Percentiles rank a stretch among this genome's conserved stretches.
Conservation (phyloP, 371 early-diverging fungal species). For the Actinomucor elegans region DNA sequence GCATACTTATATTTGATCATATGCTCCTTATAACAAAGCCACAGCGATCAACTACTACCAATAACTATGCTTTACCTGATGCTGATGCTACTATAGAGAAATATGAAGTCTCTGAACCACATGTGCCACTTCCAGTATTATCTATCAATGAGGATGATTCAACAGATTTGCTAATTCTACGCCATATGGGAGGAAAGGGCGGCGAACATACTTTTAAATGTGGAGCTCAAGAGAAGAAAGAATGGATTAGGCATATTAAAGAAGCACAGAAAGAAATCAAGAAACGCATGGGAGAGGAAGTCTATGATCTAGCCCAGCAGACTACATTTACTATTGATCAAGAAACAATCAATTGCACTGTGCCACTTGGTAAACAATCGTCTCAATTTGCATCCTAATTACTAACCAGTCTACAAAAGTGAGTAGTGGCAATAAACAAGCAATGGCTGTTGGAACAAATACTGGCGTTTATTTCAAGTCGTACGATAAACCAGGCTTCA, state of each 20-base stretch:
- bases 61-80: too few species aligned
- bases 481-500: neutral
- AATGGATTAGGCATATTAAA: constrained; percentile 76
- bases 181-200: constrained; percentile 20
- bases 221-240: constrained; percentile 64
- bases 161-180: constrained; percentile 1
- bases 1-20: constrained; percentile 84
- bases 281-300: constrained; percentile 32
- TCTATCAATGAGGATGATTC: constrained; percentile 20
- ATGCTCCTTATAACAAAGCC: constrained; percentile 71
- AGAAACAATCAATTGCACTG: constrained; percentile 57
- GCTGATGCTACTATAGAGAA: constrained; percentile 34
- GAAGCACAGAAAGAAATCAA: constrained; percentile 53
- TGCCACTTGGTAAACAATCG: too few species aligned
- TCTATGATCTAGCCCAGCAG: constrained; percentile 10
- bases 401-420: constrained; percentile 19
- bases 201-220: constrained; percentile 21
- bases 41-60: constrained; percentile 28
- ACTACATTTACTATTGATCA: constrained; percentile 16
- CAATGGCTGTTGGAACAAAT: constrained; percentile 81
- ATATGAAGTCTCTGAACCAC: constrained; percentile 55
- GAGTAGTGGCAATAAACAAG: constrained; percentile 39
- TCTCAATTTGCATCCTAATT: neutral
- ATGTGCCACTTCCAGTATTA: constrained; percentile 57
- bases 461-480: constrained; percentile 63